Evolutionary conservation across 805 yeast species (phyloP).

Genomic region (Schwanniomyces vanrijiae): DNA sequence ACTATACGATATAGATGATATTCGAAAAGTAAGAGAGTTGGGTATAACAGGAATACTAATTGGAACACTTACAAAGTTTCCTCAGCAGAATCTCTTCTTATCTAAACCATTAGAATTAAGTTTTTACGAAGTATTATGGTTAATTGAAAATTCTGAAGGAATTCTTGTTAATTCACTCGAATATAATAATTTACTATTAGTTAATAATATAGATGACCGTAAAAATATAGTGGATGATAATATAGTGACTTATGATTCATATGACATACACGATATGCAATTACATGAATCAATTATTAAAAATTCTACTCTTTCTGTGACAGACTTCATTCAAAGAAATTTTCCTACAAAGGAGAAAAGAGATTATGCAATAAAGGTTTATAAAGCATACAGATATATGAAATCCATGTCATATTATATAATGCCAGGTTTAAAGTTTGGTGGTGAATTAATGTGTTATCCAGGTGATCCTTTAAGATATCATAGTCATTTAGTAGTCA

Average conservation of each 20-base stretch:
- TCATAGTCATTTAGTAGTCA: constrained; percentile 82
- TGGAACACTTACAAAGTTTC: constrained; percentile 87
- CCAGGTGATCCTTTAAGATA: constrained; percentile 93
- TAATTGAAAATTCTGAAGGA: constrained; percentile 46
- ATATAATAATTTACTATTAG: constrained; percentile 14
- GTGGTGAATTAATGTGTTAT: constrained; percentile 84
- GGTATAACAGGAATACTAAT: constrained; percentile 75
- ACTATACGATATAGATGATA: constrained; percentile 57
- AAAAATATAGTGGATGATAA: constrained; percentile 4
- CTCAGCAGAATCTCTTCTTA: constrained; percentile 87
- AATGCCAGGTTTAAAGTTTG: constrained; percentile 88
- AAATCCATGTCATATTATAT: constrained; percentile 50
- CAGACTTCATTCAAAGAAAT: constrained; percentile 2
- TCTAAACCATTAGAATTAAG: constrained; percentile 79
- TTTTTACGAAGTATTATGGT: constrained; percentile 72
- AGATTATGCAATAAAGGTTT: constrained; percentile 6
- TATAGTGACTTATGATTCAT: constrained; percentile 3
- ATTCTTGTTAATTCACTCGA: constrained; percentile 41
- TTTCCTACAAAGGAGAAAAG: constrained; percentile 1
- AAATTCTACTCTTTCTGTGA: not conserved
- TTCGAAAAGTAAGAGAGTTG: constrained; percentile 53
- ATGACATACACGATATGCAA: not conserved
- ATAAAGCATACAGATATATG: constrained; percentile 35
- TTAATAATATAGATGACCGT: constrained; percentile 4
- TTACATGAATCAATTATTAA: not conserved